Percentiles rank a stretch among this genome's conserved stretches.
Conservation (phyloP, 1,139 yeast genomes). For the Geotrichum aggregatum region DNA sequence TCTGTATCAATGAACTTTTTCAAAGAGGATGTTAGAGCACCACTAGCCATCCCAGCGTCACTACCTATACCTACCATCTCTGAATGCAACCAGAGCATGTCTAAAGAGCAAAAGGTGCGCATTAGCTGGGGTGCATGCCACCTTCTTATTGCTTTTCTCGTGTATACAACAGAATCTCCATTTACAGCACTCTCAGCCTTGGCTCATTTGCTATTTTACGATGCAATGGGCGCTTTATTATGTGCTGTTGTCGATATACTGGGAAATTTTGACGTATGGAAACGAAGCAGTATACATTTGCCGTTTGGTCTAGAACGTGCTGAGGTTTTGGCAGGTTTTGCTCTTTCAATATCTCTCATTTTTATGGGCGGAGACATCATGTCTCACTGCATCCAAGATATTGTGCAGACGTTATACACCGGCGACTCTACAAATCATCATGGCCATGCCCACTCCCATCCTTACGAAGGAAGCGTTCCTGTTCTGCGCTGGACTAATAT, state of each 20-base stretch:
- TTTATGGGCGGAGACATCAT: slow-evolving; percentile 89
- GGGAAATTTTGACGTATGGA: slow-evolving; percentile 91
- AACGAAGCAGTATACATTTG: slow-evolving; percentile 69
- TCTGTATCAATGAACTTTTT: slow-evolving; percentile 96
- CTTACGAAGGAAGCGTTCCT: slow-evolving; percentile 31
- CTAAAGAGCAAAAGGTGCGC: slow-evolving; percentile 51
- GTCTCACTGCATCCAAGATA: slow-evolving; percentile 78
- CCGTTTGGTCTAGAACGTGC: slow-evolving; percentile 91
- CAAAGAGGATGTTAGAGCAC: slow-evolving; percentile 79
- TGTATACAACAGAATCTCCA: slow-evolving; percentile 55
- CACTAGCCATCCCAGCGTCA: slow-evolving; percentile 69
- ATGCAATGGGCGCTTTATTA: slow-evolving; percentile 71
- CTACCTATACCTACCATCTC: slow-evolving; percentile 70
- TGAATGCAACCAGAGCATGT: slow-evolving; percentile 59
- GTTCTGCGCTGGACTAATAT: slow-evolving; percentile 27
- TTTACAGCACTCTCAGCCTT: slow-evolving; percentile 68
- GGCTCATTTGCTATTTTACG: slow-evolving; percentile 84
- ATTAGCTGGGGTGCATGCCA: slow-evolving; percentile 67
- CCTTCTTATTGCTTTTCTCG: slow-evolving; percentile 49
- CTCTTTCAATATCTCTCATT: slow-evolving; percentile 72
- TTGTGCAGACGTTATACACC: slow-evolving; percentile 51
- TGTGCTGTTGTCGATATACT: slow-evolving; percentile 71
- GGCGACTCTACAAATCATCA: slow-evolving; percentile 39
- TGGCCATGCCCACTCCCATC: slow-evolving; percentile 55
- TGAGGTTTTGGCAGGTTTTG: slow-evolving; percentile 85